phyloP scores from a whole-genome alignment of 345 rosid species.

The Populus pruinosa region DNA sequence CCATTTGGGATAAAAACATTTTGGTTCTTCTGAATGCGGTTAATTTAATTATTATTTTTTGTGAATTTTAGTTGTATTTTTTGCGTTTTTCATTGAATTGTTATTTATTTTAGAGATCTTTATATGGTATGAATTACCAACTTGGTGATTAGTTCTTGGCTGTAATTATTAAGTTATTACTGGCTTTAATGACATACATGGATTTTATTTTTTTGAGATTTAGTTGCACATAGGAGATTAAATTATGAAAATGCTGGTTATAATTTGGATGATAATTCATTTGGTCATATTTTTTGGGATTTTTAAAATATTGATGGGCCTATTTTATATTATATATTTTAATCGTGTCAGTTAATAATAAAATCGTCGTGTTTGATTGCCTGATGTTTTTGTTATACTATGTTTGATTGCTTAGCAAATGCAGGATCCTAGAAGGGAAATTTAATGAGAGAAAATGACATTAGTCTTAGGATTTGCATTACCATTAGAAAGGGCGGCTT shows the following conservation, averaged over 20 bases:
- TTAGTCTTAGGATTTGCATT: neutral
- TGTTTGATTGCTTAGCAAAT: slow-evolving; percentile 19
- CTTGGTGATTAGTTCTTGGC: neutral
- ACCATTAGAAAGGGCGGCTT: neutral
- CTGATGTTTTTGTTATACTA: neutral
- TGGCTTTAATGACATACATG: neutral
- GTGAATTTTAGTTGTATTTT: too few species aligned
- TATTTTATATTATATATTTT: neutral
- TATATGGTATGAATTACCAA: neutral
- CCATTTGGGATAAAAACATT: neutral
- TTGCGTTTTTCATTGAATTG: neutral
- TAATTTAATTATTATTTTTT: neutral
- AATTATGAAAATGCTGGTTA: neutral
- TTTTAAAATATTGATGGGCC: too few species aligned
- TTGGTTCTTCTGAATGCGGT: neutral
- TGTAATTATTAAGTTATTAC: neutral
- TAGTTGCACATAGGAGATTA: neutral
- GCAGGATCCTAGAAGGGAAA: slow-evolving; percentile 1
- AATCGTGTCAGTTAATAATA: neutral
- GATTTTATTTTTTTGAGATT: neutral
- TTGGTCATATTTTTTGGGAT: too few species aligned
- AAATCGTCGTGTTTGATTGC: neutral
- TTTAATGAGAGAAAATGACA: slow-evolving; percentile 4
- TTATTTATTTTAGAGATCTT: neutral
- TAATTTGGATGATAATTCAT: neutral